Base-by-base conservation (phyloP, 2,329 filamentous ascomycete species). In the Pseudomassariella vexata region DNA sequence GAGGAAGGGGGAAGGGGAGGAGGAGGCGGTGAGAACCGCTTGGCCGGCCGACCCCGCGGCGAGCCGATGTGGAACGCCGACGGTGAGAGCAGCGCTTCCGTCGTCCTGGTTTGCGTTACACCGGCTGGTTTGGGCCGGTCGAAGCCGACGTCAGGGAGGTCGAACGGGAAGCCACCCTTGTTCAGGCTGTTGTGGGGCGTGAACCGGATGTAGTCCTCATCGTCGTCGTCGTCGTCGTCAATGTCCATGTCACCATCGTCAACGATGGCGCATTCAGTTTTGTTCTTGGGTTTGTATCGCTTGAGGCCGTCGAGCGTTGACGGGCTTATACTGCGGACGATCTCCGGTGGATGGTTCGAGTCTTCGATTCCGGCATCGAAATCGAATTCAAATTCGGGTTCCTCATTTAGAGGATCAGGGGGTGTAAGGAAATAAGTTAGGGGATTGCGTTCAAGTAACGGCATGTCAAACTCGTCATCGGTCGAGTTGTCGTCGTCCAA, bases 331-430 rank as follows among this genome's bases (percentile, higher is more conserved):
- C 67, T 75, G 39, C 73, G 65, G 32, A 75, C 57, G 24, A 67
- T 59, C 11, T 65, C 61, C 18, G 55, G 50, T 3, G 66, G 65
- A 4, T 59, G 59, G 37, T 56, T 63, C 33, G 58, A 49, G 42
- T 70, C 64, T 46, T 76, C 70, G 48, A 77, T 77, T 34, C 73
- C 71, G 22, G 73, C 73, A 46, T 76, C 71, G 43, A 73, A 68
- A 30, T 60, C 53, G 40, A 66, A 63, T 41, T 72, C 68, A 49
- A 68, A 62, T 40, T 57, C 58, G 26, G 59, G 51, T 24, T 63
- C 59, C 14, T 67, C 61, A 19, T 65, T 46, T 9, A 57, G 55
- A 1, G 66, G 59, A 0, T 63, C 57, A 2, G 72, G 67, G 2
- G 53, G 51, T 3, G 70, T 73, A 24, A 76, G 61, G 42, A 76